Evolutionary conservation across 352 stramenopile genomes (phyloP), one percentile per base, ranked within the genome.

Genomic region (Phytophthora kernoviae): DNA sequence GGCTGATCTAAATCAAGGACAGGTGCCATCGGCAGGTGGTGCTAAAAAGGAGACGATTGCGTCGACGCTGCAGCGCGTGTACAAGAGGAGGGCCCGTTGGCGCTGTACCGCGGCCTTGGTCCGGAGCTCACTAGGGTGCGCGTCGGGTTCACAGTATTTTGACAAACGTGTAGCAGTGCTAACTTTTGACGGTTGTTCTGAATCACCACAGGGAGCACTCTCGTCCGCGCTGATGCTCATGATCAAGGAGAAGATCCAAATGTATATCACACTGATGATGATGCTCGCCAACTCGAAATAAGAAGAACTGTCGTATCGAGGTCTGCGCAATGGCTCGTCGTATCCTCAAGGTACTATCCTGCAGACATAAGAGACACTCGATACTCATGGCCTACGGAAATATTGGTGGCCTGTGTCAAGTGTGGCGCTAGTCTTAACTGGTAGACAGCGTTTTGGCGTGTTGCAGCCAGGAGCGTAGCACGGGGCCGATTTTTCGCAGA

Each of bases 161-260:
- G 9, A 41, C 4, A 12, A 2, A 5, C 12, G n/a, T 45, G n/a
- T 18, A 22, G 12, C 10, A 9, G 12, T 62, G 10, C 47, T 58
- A 48, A 44, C 34, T 33, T 21, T 24, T 44, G 36, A 4, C 33
- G 62, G 11, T 46, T 52, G 42, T 27, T 36, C 10, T 60, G 41
- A 33, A 26, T 11, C 12, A 12, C 44, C 66, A 27, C 40, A 97
- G 70, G 96, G 94, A n/a, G 94, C 98, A n/a, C 88, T 98, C 6
- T 98, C 90, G 58, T 94, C 94, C 0, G 96, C 95, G 26, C 72
- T 99, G 32, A 99, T 98, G 96, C 89, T 98, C 64, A 98, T 98
- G 91, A 94, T 98, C 56, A 99, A 99, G 83, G 96, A 99, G 75
- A 97, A 98, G 75, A 97, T 98, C 49, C 88, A 97, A 69, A 84